Evolutionary conservation across 768 basidiomycete genomes (phyloP), one percentile per base, ranked within the genome.

Genomic region (Sporobolomyces roseus): DNA sequence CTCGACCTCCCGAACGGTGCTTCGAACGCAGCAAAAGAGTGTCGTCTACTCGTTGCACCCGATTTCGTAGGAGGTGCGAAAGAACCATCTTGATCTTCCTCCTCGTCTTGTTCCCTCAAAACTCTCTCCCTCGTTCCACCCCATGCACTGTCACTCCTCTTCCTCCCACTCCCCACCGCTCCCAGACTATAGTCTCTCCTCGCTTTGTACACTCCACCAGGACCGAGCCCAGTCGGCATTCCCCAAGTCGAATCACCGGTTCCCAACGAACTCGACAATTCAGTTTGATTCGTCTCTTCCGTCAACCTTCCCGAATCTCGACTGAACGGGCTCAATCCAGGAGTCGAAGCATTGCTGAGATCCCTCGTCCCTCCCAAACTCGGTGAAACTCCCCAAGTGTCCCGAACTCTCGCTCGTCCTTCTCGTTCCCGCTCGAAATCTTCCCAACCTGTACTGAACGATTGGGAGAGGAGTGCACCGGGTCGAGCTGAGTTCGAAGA

Each of bases 1-100:
- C 45, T 63, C 62, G 71, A 32, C 29, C 66, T 41, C 4, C 64
- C 23, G 25, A 46, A 61, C 49, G 75, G 65, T 23, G 33, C 55
- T 7, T 73, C 67, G 17, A 76, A 74, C 1, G 74, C 71, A 1
- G 75, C 74, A 25, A 76, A 68, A 51, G 75, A 76, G 60, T 76
- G 75, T 43, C 75, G 7, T 25, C 75, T 41, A n/a, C 67, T 70
- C 5, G 75, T 76, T 29, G 75, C 75, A 12, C 75, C 75, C 19
- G 63, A 66, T 59, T 63, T 71, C 16, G 75, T 76, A 27, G 75
- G 75, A 43, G 73, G 73, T 5, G 70, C 68, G 16, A 65, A 67
- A 62, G 35, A 50, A 65, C 25, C 55, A 62, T 30, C 62, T 63
- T 53, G 55, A 35, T 65, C 65, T 21, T 49, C 68, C 13, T 74